These are phyloP conservation scores for Tetrahymena thermophila DNA, from an alignment of 73 alveolate genomes.

Conservation along the genomic window DNA sequence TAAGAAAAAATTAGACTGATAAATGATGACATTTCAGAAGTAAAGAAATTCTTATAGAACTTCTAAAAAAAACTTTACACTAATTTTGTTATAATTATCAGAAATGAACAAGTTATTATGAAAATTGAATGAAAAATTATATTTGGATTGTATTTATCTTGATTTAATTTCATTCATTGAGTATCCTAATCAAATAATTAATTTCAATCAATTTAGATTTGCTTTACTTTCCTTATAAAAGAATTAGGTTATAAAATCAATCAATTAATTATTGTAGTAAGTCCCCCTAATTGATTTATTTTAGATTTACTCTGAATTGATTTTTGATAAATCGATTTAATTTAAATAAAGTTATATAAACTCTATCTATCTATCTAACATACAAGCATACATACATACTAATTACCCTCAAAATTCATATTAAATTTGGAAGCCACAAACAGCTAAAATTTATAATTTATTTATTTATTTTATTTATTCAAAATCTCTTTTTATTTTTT, in stretches of 20 bases:
- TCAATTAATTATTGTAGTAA: neutral
- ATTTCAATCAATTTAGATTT: neutral
- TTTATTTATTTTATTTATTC: neutral
- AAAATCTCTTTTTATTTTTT: no score
- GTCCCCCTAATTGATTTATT: neutral
- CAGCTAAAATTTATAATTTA: no score
- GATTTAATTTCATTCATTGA: no score
- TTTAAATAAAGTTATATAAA: no score
- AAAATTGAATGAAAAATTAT: neutral
- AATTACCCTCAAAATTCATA: no score
- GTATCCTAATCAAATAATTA: no score
- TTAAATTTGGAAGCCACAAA: no score
- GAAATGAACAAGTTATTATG: neutral
- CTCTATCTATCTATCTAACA: no score
- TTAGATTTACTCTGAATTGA: no score
- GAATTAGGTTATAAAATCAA: neutral
- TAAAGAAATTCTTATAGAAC: neutral
- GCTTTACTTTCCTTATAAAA: neutral
- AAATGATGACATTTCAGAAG: neutral
- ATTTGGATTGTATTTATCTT: no score
- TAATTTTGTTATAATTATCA: neutral
- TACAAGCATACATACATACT: no score
- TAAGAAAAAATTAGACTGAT: neutral
- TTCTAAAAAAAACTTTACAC: neutral
- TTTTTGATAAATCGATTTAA: no score